These are phyloP conservation scores for Collybiopsis luxurians DNA, from an alignment of 768 basidiomycete genomes.

Conservation along the genomic window DNA sequence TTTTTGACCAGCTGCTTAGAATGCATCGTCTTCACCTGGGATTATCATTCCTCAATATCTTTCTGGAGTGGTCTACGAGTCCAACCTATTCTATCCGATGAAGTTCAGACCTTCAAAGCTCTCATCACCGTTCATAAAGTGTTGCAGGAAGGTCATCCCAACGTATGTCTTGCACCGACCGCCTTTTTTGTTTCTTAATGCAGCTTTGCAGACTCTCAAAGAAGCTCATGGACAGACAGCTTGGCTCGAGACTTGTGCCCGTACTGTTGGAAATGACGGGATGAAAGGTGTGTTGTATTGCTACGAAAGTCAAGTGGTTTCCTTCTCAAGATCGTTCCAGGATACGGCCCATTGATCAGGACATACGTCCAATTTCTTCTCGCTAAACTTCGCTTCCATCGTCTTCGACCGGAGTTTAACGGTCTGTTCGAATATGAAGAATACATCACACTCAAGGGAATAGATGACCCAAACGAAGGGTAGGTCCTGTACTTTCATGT, in stretches of 20 bases:
- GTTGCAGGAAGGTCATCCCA: constrained; percentile 94
- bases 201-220: constrained; percentile 73
- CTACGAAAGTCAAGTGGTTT: background rate
- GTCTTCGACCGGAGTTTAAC: constrained; percentile 95
- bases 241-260: constrained; percentile 96
- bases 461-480: constrained; percentile 99
- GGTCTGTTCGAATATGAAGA: constrained; percentile 99
- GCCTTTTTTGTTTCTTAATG: constrained; percentile 1
- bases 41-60: constrained; percentile 95
- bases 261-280: constrained; percentile 85
- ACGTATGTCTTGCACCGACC: constrained; percentile 44
- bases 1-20: constrained; percentile 44
- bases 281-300: constrained; percentile 55
- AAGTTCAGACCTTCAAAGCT: constrained; percentile 97
- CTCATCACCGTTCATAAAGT: constrained; percentile 98
- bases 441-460: constrained; percentile 94
- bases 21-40: constrained; percentile 99
- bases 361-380: constrained; percentile 96
- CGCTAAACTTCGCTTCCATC: constrained; percentile 94
- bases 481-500: constrained; percentile 35
- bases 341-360: constrained; percentile 89
- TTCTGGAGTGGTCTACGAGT: constrained; percentile 98
- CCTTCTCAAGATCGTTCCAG: constrained; percentile 34
- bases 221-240: constrained; percentile 96
- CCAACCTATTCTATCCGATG: constrained; percentile 95